phyloP scores from a whole-genome alignment of 1,139 yeast species.

The Saccharomycopsis hybrid region DNA sequence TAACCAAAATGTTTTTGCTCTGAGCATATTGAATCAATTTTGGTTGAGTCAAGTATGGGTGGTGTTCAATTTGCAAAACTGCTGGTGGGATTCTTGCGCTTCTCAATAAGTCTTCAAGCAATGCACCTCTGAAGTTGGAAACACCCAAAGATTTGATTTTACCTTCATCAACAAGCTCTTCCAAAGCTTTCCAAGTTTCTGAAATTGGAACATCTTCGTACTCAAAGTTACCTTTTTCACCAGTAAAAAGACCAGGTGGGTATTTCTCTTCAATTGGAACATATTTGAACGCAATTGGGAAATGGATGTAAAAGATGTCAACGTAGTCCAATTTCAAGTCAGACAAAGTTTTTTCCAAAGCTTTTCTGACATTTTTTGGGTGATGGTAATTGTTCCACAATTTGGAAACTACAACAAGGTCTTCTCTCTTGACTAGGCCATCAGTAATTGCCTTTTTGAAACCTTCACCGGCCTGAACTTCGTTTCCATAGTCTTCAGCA shows the following conservation, averaged over 20 bases:
- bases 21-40: constrained; percentile 59
- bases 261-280: constrained; percentile 69
- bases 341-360: constrained; percentile 54
- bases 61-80: constrained; percentile 85
- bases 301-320: constrained; percentile 72
- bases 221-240: constrained; percentile 47
- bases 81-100: constrained; percentile 71
- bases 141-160: constrained; percentile 71
- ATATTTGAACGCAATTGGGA: constrained; percentile 70
- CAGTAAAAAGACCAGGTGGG: constrained; percentile 68
- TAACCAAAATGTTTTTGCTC: constrained; percentile 56
- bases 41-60: constrained; percentile 81
- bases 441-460: constrained; percentile 57
- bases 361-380: constrained; percentile 43
- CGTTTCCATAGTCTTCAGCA: constrained; percentile 76
- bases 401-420: constrained; percentile 69
- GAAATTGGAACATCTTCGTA: constrained; percentile 65
- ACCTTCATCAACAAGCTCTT: constrained; percentile 55
- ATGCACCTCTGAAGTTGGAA: constrained; percentile 75
- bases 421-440: constrained; percentile 65
- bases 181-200: constrained; percentile 79
- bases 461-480: constrained; percentile 68
- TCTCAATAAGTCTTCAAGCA: constrained; percentile 68
- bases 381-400: constrained; percentile 77
- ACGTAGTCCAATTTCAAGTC: constrained; percentile 65